phyloP scores from a whole-genome alignment of 2,329 filamentous ascomycete species.

The Beauveria pseudobassiana region DNA sequence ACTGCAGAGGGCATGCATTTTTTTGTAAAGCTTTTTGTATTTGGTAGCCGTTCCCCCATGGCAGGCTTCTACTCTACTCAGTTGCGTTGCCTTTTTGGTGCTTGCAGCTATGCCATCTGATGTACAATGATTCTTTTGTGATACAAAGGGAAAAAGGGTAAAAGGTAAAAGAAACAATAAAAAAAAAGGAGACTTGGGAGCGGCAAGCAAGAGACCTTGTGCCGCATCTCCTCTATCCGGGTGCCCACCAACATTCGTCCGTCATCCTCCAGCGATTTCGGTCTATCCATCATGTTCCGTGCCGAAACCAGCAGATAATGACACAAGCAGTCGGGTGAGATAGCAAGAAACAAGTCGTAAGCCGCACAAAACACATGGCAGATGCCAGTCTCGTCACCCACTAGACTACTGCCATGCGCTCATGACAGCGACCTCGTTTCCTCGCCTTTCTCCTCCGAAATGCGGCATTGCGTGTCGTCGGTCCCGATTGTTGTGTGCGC shows the following conservation, averaged over 20 bases:
- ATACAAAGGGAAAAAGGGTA: conserved; percentile 3
- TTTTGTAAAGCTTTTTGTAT: not conserved
- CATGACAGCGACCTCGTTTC: not conserved
- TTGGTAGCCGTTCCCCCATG: not conserved
- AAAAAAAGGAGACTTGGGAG: not conserved
- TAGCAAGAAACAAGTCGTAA: not conserved
- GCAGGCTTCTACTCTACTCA: not conserved
- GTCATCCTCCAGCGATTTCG: not conserved
- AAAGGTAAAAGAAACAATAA: not conserved
- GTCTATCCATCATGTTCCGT: not conserved
- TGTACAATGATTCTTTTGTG: conserved; percentile 10
- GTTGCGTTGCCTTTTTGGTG: not conserved
- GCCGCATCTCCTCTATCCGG: not conserved
- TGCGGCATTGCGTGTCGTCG: too few relatives aligned
- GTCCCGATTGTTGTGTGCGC: not conserved
- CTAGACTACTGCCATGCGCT: not conserved
- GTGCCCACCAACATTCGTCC: not conserved
- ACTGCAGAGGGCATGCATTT: not conserved
- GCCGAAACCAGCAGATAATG: conserved; percentile 14
- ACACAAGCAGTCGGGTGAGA: not conserved
- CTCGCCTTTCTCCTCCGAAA: not conserved
- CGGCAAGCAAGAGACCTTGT: not conserved
- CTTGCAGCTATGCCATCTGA: conserved; percentile 8
- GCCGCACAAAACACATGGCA: too few relatives aligned
- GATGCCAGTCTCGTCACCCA: not conserved